These are phyloP conservation scores for Hemileia vastatrix DNA, from an alignment of 1,284 basidiomycete species.

Conservation along the genomic window DNA sequence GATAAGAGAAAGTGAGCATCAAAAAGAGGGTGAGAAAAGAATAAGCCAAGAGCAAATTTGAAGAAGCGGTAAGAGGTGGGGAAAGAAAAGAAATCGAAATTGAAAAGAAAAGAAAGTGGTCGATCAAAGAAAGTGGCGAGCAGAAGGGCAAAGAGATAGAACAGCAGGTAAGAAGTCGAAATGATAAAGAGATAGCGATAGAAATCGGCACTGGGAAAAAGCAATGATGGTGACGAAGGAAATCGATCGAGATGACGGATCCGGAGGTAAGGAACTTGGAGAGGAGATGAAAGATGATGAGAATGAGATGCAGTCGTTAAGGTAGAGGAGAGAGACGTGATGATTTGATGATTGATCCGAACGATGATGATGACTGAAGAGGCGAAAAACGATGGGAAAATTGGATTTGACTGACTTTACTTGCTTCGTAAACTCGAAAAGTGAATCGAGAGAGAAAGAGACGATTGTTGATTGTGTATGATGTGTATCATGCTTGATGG, in stretches of 20 bases:
- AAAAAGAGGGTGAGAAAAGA: no score
- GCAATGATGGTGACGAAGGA: not conserved
- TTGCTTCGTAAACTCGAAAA: no score
- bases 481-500: no score
- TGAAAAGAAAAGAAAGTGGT: not conserved
- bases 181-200: not conserved
- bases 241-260: not conserved
- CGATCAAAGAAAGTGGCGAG: not conserved
- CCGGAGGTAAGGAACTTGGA: not conserved
- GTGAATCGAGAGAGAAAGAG: no score
- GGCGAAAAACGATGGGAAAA: no score
- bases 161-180: not conserved
- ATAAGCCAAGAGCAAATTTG: no score
- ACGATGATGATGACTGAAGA: no score
- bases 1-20: no score
- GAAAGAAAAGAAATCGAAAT: no score
- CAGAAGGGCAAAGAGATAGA: constrained; percentile 1
- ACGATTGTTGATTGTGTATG: no score
- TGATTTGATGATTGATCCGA: not conserved
- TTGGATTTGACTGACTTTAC: no score
- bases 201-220: not conserved
- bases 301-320: not conserved
- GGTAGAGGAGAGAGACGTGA: not conserved
- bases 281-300: not conserved
- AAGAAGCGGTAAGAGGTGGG: no score